phyloP scores from a whole-genome alignment of 352 stramenopile species.

The Phytopythium helicoides region DNA sequence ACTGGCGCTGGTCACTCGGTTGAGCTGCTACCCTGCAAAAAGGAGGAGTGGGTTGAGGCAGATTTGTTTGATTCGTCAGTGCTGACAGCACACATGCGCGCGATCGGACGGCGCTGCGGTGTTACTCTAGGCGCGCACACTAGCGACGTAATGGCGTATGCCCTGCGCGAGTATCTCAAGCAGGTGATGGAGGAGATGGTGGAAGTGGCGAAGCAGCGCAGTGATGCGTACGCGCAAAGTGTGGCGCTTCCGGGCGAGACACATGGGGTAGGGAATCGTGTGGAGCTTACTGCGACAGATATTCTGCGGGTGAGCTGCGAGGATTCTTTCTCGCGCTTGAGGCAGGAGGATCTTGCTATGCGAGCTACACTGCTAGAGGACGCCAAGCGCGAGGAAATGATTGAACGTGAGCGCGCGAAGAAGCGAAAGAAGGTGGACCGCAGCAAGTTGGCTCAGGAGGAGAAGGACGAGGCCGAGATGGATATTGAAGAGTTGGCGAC shows the following conservation, averaged over 20 bases:
- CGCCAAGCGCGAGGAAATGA: slow-evolving; percentile 68
- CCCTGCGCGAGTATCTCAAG: slow-evolving; percentile 83
- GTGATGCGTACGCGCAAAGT: slow-evolving; percentile 36
- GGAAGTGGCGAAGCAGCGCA: slow-evolving; percentile 70
- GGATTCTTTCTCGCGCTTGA: slow-evolving; percentile 65
- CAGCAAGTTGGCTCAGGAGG: slow-evolving; percentile 72
- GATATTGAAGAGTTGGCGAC: slow-evolving; percentile 79
- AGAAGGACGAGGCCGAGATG: slow-evolving; percentile 85
- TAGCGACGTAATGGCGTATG: slow-evolving; percentile 81
- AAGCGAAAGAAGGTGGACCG: slow-evolving; percentile 88
- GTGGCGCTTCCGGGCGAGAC: slow-evolving; percentile 19
- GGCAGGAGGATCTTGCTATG: slow-evolving; percentile 63
- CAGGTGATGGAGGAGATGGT: slow-evolving; percentile 88
- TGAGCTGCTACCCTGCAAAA: slow-evolving; percentile 62
- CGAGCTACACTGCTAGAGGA: slow-evolving; percentile 69
- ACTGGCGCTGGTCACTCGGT: slow-evolving; percentile 13
- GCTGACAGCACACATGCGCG: slow-evolving; percentile 56
- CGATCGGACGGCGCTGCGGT: slow-evolving; percentile 40
- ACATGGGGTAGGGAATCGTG: slow-evolving; percentile 2
- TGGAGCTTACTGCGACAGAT: slow-evolving; percentile 72
- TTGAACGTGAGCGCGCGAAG: slow-evolving; percentile 77
- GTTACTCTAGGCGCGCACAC: slow-evolving; percentile 53
- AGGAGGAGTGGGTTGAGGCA: slow-evolving; percentile 77
- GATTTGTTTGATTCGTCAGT: slow-evolving; percentile 79
- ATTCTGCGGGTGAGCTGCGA: slow-evolving; percentile 85